Evolutionary conservation across 2,329 filamentous ascomycete species (phyloP).

Genomic region (Phaeosphaeria sp.): DNA sequence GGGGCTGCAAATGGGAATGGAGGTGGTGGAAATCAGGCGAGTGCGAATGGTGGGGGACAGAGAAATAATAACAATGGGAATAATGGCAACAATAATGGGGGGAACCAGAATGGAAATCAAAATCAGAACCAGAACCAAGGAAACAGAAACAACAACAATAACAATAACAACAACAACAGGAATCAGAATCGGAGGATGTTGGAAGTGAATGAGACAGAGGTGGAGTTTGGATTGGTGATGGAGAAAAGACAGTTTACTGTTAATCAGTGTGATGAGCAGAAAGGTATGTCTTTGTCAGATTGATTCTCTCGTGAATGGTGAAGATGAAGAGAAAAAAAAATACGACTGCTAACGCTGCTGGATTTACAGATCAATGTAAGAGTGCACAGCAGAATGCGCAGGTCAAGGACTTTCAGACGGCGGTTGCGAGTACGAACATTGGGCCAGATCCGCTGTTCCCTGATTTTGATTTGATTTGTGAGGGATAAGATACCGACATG

Average conservation of each 20-base stretch:
- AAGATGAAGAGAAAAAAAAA: too few relatives aligned
- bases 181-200: neutral
- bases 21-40: neutral
- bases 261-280: conserved; percentile 29
- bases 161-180: conserved; percentile 3
- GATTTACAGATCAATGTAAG: conserved; percentile 38
- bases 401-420: conserved; percentile 35
- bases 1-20: neutral
- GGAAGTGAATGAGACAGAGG: conserved; percentile 1
- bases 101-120: neutral
- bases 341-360: neutral
- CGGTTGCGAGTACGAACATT: conserved; percentile 39
- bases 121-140: neutral
- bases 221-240: neutral
- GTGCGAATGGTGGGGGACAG: neutral
- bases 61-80: neutral
- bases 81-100: neutral
- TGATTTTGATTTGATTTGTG: conserved; percentile 48
- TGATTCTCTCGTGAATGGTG: too few relatives aligned
- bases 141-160: conserved; percentile 5
- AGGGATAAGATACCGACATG: too few relatives aligned
- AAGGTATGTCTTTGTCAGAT: conserved; percentile 27
- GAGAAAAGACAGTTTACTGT: conserved; percentile 24
- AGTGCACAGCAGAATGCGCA: conserved; percentile 32
- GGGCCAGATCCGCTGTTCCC: conserved; percentile 47